These are phyloP conservation scores for Ceratocystis diversiconidia DNA, from an alignment of 2,329 filamentous ascomycete genomes.

Conservation along the genomic window DNA sequence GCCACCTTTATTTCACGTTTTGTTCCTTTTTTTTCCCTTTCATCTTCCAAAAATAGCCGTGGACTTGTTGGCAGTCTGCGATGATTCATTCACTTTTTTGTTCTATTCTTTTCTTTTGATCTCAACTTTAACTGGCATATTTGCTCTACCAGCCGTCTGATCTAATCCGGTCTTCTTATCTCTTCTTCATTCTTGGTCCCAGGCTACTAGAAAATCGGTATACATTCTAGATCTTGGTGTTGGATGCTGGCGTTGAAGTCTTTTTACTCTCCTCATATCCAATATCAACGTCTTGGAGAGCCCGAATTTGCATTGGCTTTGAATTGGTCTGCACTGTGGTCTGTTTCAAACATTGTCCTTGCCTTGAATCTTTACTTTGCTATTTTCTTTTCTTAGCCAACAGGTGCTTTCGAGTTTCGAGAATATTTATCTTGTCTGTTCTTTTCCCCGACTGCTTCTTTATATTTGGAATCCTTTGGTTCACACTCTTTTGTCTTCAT, in stretches of 20 bases:
- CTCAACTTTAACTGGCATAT: background rate
- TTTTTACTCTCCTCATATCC: background rate
- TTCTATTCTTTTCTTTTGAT: conserved; percentile 6
- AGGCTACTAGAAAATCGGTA: background rate
- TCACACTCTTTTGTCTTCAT: background rate
- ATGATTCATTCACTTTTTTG: conserved; percentile 8
- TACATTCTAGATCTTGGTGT: background rate
- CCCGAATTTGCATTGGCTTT: background rate
- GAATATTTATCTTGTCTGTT: conserved; percentile 6
- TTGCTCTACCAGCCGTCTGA: background rate
- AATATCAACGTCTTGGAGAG: background rate
- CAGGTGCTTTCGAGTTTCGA: conserved; percentile 5
- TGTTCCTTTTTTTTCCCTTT: conserved; percentile 7
- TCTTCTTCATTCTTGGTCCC: background rate
- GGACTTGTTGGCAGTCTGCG: conserved; percentile 1
- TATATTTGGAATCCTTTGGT: background rate
- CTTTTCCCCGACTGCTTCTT: background rate
- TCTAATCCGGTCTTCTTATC: background rate
- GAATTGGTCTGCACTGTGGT: background rate
- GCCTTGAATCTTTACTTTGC: background rate
- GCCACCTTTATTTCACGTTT: background rate
- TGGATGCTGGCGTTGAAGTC: background rate
- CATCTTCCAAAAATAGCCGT: background rate
- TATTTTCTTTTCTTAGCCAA: conserved; percentile 6
- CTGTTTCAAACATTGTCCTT: background rate